phyloP scores from a whole-genome alignment of 202 grass and related monocot species.

The Carex arenaria region DNA sequence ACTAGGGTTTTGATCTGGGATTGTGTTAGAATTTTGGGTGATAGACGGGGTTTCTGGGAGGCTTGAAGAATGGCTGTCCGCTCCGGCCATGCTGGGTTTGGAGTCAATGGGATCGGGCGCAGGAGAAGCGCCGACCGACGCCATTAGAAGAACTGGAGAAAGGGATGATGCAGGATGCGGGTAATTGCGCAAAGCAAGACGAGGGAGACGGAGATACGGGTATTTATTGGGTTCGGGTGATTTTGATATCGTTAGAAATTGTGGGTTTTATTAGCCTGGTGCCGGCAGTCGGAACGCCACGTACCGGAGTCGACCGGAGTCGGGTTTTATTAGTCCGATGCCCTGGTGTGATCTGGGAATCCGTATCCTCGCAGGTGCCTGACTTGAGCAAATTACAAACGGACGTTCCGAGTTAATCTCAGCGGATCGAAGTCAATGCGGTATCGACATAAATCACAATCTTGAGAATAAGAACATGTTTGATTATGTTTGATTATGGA shows the following conservation, averaged over 20 bases:
- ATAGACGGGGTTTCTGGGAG: background rate
- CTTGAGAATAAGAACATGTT: too few species aligned
- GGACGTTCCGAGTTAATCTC: too few species aligned
- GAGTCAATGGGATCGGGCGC: slow-evolving; percentile 25
- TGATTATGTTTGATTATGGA: too few species aligned
- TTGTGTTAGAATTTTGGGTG: slow-evolving; percentile 16
- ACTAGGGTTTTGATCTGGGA: background rate
- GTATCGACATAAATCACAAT: too few species aligned
- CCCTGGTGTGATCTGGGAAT: too few species aligned
- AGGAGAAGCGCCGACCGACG: slow-evolving; percentile 34
- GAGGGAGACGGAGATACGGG: background rate
- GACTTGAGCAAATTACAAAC: too few species aligned
- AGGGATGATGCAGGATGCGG: background rate
- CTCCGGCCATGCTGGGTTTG: slow-evolving; percentile 11
- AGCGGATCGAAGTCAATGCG: too few species aligned
- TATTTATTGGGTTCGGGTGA: background rate
- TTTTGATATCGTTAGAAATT: background rate
- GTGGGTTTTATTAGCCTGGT: background rate
- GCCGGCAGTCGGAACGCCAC: background rate
- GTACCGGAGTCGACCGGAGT: background rate
- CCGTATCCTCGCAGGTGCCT: too few species aligned
- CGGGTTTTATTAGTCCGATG: background rate
- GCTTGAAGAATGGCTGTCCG: background rate
- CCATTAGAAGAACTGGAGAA: background rate
- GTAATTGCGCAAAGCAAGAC: background rate